Evolutionary conservation across 2,329 filamentous ascomycete species (phyloP).

Genomic region (Trichoderma sp.): DNA sequence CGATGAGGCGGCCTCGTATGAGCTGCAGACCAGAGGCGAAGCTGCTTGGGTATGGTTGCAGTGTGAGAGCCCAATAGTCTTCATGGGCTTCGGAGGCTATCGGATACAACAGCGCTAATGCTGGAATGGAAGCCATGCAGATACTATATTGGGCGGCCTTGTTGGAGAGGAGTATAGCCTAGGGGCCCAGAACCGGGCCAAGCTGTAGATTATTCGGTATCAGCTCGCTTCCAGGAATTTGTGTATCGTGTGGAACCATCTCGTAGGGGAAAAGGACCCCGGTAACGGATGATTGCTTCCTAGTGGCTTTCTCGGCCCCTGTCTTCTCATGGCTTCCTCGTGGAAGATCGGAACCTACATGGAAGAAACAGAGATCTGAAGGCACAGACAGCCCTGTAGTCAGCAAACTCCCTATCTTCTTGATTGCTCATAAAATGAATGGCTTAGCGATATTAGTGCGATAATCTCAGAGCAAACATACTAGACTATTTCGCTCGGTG

Average conservation of each 20-base stretch:
- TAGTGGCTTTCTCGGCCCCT: constrained; percentile 20
- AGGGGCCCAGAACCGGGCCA: constrained; percentile 12
- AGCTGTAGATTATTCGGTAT: constrained; percentile 26
- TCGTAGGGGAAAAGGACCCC: constrained; percentile 1
- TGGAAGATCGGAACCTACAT: constrained; percentile 14
- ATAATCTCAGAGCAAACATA: constrained; percentile 12
- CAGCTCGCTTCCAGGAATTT: constrained; percentile 20
- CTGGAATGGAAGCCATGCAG: constrained; percentile 21
- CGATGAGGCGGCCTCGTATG: constrained; percentile 46
- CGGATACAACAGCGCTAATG: constrained; percentile 6
- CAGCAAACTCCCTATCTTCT: background rate
- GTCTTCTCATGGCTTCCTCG: constrained; percentile 22
- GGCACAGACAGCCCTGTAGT: constrained; percentile 1
- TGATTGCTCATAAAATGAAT: background rate
- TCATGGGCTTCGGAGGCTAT: constrained; percentile 16
- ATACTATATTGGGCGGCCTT: background rate
- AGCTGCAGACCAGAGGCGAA: constrained; percentile 11
- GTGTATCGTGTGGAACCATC: constrained; percentile 19
- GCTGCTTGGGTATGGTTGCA: background rate
- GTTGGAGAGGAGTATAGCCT: background rate
- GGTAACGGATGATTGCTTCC: constrained; percentile 21
- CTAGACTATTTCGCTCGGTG: background rate
- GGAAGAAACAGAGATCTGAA: background rate
- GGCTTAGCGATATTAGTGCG: background rate
- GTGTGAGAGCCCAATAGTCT: background rate